Percentiles rank a stretch among this genome's conserved stretches.
Conservation (phyloP, 176 grass and related monocot species). For the Triticum dicoccoides region DNA sequence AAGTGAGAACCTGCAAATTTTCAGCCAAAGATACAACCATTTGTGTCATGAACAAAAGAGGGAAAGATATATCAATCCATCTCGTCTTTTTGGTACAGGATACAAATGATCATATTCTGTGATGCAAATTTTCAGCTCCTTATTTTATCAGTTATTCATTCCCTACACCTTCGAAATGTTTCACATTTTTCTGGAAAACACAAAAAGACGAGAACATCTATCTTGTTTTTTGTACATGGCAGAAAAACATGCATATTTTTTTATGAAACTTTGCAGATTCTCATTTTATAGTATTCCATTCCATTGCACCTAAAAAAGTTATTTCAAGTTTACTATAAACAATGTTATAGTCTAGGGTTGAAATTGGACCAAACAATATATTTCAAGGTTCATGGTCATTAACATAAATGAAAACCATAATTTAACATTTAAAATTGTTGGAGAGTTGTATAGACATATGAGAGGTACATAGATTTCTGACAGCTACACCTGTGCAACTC, state of each 20-base stretch:
- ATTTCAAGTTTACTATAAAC: not conserved
- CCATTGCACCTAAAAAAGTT: not conserved
- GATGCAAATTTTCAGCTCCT: not conserved
- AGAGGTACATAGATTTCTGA: not conserved
- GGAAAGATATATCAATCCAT: not conserved
- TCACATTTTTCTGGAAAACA: not conserved
- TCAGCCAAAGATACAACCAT: not conserved
- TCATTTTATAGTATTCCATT: not conserved
- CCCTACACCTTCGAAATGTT: not conserved
- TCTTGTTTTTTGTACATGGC: not conserved
- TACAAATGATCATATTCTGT: not conserved
- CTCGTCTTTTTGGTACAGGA: not conserved
- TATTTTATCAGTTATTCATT: not conserved
- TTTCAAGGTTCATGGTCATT: not conserved
- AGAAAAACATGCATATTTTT: not conserved
- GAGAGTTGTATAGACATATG: not conserved
- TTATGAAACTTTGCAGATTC: not conserved
- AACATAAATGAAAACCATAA: not conserved
- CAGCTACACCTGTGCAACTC: not conserved
- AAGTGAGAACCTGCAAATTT: not conserved
- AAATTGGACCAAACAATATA: not conserved
- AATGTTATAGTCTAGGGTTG: not conserved
- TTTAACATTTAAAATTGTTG: slow-evolving; percentile 3
- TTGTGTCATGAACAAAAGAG: slow-evolving; percentile 5
- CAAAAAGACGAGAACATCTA: not conserved